Evolutionary conservation across 257 asterid genomes (phyloP), one percentile per base, ranked within the genome.

Genomic region (Primulina tabacum): DNA sequence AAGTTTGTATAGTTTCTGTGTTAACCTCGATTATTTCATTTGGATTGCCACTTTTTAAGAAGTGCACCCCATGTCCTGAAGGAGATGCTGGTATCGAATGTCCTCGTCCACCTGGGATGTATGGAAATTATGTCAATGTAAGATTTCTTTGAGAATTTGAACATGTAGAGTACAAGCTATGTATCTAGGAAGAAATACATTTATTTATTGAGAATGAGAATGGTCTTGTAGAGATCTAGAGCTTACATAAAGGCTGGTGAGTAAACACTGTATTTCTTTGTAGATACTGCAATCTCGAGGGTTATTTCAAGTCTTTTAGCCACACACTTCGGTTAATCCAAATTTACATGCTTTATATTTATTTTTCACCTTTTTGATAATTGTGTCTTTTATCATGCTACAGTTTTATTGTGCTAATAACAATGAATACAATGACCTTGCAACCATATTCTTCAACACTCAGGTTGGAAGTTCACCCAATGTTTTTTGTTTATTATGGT

Each of bases 21-120:
- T 79, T 94, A 75, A 94, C 99, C 75, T 94, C 99, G 18, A 66
- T 80, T 59, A 82, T 94, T 75, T 91, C 97, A 61, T 94, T 94
- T 82, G 99, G 97, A 66, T 82, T 94, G 65, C 99, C 99, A 56
- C 90, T 91, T 75, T 86, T 91, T 70, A 85, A 82, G 82, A 84
- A 79, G 76, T 94, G 99, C 86, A 91, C 97, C 58, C 89, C 97
- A 26, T 89, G 99, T 83, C 99, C 99, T 43, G 99, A 88, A 72
- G 77, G 86, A 60, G 93, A 89, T 76, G 77, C 82, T 70, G 90
- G 97, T 73, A 85, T 94, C 74, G 99, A 94, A 81, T 94, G 99
- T 79, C 99, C 99, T 17, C 96, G 92, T 28, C 92, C 96, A 38
- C 97, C 97, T 26, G 99, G 99, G 73, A 94, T 91, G 97, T 89